Conservation (phyloP, 345 rosid genomes). For the Murraya koenigii region DNA sequence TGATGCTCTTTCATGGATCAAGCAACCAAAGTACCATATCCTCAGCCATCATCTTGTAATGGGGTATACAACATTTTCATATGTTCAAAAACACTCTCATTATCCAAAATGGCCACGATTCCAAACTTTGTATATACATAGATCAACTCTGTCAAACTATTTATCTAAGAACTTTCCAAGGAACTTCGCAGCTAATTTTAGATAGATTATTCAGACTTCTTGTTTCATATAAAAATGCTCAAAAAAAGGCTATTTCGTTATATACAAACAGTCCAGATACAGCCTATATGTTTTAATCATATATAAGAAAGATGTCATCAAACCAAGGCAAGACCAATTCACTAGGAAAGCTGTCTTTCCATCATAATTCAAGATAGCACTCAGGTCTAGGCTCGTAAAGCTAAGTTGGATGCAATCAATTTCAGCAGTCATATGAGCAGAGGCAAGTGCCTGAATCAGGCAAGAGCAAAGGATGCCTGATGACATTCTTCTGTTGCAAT, state of each 20-base stretch:
- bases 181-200: background rate
- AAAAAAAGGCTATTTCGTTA: background rate
- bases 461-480: background rate
- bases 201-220: background rate
- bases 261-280: background rate
- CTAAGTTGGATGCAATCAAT: background rate
- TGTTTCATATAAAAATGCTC: background rate
- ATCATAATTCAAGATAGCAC: background rate
- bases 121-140: background rate
- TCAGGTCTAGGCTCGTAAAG: background rate
- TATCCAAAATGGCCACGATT: background rate
- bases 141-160: background rate
- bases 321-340: background rate
- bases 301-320: background rate
- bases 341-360: background rate
- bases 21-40: background rate
- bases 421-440: background rate
- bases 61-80: background rate
- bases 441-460: background rate
- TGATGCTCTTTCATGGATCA: background rate
- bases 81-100: background rate
- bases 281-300: background rate
- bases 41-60: background rate
- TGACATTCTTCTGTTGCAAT: background rate
- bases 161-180: background rate